Evolutionary conservation across 2,329 filamentous ascomycete genomes (phyloP), one percentile per base, ranked within the genome.

Genomic region (Karstenula rhodostoma): DNA sequence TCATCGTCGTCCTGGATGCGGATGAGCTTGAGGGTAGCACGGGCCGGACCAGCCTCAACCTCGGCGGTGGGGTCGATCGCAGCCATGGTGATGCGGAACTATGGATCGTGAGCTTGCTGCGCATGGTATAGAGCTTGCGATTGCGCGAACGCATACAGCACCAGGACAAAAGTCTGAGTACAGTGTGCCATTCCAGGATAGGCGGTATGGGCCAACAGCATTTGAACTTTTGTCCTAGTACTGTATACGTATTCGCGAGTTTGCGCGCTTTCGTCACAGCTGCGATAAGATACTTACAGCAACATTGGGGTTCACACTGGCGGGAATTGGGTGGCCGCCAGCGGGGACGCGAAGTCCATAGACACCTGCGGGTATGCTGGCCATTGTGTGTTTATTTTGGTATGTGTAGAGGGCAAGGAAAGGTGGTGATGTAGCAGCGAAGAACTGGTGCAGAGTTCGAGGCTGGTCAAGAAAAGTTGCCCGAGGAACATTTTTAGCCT

Each of bases 31-130:
- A 99, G 84, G 54, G 95, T 99, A 56, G 95, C 91, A 71, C 94
- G 91, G 71, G 88, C 80, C 58, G 78, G 76, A 63, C 74, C 62
- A 19, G 71, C 67, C 35, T 78, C 77, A 27, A 81, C 74, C 67
- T 88, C 85, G 72, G 91, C 91, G 73, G 88, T 93, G 60, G 95
- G 95, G 78, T 99, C 94, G 78, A 99, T 90, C 67, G 95, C 95
- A 73, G 96, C 95, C 95, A 99, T 99, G 74, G 94, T 98, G 76
- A 99, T 93, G 78, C 93, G 93, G 83, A 97, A 96, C 94, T 97
- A 73, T 17, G 42, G 15, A 51, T 55, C 25, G 22, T 46, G 2
- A 61, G 44, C 46, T 59, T 22, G 32, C n/a, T 33, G 47, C 27
- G 47, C 47, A 50, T 8, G 29, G 10, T 13, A 15, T n/a, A 50